Percentiles rank a stretch among this genome's conserved stretches.
These are phyloP conservation scores for Colletotrichum spaethianum DNA, from an alignment of 2,329 filamentous ascomycete species.

Conservation along the genomic window DNA sequence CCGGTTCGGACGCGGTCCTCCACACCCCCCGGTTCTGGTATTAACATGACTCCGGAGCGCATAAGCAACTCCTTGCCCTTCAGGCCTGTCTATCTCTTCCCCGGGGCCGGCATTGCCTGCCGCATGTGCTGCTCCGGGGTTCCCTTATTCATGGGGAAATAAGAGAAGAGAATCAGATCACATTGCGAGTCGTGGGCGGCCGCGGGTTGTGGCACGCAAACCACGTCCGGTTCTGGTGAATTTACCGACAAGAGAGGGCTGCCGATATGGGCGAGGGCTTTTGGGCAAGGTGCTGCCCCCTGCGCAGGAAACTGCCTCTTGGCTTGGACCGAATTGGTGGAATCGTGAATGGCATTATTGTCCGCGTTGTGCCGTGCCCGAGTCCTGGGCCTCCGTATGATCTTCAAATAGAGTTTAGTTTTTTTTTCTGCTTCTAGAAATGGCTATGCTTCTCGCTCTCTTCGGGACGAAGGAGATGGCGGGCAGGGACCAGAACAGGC, in stretches of 20 bases:
- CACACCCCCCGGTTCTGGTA: neutral
- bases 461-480: conserved; percentile 12
- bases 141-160: neutral
- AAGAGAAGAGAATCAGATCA: neutral
- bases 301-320: neutral
- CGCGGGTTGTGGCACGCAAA: neutral
- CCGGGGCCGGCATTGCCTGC: conserved; percentile 12
- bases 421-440: conserved; percentile 33
- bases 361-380: neutral
- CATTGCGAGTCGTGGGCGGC: conserved; percentile 18
- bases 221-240: conserved; percentile 4
- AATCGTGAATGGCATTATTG: neutral
- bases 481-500: neutral
- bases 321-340: conserved; percentile 11
- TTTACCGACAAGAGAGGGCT: neutral
- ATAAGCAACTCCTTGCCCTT: conserved; percentile 7
- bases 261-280: neutral
- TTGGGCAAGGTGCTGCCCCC: neutral
- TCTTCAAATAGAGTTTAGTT: conserved; percentile 21
- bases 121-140: neutral
- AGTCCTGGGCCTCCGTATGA: conserved; percentile 24
- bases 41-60: conserved; percentile 31
- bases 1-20: conserved; percentile 11
- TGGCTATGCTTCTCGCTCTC: neutral
- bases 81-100: neutral